Conservation (phyloP, 2,329 filamentous ascomycete species). For the Colletotrichum camelliae region DNA sequence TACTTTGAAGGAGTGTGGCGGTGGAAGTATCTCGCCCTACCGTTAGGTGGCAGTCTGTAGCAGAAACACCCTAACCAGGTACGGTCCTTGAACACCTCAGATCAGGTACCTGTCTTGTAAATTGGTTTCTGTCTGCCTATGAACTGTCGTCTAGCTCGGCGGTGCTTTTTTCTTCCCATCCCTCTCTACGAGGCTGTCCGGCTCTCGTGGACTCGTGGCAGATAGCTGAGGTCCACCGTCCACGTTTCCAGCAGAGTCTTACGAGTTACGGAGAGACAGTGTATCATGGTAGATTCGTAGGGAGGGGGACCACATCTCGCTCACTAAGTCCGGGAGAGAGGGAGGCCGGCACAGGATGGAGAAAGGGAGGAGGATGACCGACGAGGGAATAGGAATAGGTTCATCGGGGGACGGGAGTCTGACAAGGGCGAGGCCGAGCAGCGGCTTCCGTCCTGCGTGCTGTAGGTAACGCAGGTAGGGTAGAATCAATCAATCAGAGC, state of each 20-base stretch:
- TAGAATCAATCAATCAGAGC: background rate
- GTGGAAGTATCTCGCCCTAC: constrained; percentile 12
- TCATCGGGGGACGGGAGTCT: background rate
- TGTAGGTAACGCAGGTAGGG: background rate
- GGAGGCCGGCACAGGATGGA: background rate
- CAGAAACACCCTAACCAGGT: constrained; percentile 4
- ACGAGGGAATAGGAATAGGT: background rate
- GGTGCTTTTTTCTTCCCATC: background rate
- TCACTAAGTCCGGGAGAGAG: background rate
- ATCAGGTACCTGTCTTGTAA: constrained; percentile 8
- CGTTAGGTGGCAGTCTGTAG: background rate
- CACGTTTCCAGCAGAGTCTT: background rate
- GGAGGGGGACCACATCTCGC: background rate
- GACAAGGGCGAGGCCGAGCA: background rate
- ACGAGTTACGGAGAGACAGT: background rate
- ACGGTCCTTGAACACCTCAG: background rate
- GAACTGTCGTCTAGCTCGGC: background rate
- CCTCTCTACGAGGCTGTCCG: background rate
- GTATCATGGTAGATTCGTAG: background rate
- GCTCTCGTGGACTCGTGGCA: background rate
- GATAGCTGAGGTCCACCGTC: background rate
- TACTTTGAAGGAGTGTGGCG: background rate
- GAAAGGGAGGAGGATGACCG: background rate
- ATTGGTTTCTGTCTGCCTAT: background rate
- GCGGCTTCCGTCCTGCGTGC: background rate